Conservation (phyloP, 805 yeast species). For the Saccharomycopsis guyanensis region DNA sequence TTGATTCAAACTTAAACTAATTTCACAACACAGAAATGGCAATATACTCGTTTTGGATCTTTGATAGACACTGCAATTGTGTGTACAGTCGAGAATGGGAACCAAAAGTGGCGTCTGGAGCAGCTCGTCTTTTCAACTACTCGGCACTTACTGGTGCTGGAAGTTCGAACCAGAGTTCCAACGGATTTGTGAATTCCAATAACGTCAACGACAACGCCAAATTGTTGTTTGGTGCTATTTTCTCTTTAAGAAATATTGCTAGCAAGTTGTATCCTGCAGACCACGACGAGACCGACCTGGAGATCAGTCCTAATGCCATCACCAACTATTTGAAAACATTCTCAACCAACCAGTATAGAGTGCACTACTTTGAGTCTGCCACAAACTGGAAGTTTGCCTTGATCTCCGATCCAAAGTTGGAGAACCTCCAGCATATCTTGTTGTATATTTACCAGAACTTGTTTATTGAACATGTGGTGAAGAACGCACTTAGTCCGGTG, state of each 20-base stretch:
- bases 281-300: constrained; percentile 2
- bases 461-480: constrained; percentile 53
- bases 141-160: constrained; percentile 1
- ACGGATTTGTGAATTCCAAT: constrained; percentile 41
- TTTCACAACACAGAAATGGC: too few relatives aligned
- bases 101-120: constrained; percentile 27
- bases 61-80: constrained; percentile 89
- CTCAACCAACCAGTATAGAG: constrained; percentile 68
- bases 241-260: constrained; percentile 70
- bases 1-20: too few relatives aligned
- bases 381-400: constrained; percentile 72
- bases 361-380: constrained; percentile 74
- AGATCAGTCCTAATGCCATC: constrained; percentile 12
- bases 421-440: constrained; percentile 47
- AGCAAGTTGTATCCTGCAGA: constrained; percentile 34
- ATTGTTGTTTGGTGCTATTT: constrained; percentile 76
- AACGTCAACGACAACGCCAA: constrained; percentile 68
- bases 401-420: constrained; percentile 56
- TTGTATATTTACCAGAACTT: constrained; percentile 51
- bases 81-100: constrained; percentile 72
- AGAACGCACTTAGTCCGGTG: constrained; percentile 52
- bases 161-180: constrained; percentile 13
- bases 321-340: constrained; percentile 41
- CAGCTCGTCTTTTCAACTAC: constrained; percentile 18
- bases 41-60: constrained; percentile 84